A percentile compares a stretch with the other conserved stretches of the same genome.
These are phyloP conservation scores for Eucalyptus curtisii DNA, from an alignment of 345 rosid species.

Conservation along the genomic window DNA sequence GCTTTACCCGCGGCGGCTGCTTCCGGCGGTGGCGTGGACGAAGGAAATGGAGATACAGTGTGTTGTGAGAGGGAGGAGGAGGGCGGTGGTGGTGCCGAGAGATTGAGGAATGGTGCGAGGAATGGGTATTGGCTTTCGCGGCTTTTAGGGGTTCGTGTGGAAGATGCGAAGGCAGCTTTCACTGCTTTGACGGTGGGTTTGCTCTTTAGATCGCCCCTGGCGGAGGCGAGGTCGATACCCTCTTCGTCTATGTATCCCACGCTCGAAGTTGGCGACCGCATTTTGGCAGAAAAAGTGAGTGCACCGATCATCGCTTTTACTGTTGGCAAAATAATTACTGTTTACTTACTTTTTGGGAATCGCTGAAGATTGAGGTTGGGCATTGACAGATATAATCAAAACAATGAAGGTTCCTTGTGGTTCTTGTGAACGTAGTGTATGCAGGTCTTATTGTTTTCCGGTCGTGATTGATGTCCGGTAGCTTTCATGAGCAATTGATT, in stretches of 20 bases:
- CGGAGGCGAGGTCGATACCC: slow-evolving; percentile 84
- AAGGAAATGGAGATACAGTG: slow-evolving; percentile 2
- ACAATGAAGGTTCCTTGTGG: neutral
- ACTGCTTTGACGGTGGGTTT: slow-evolving; percentile 73
- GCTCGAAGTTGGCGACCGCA: slow-evolving; percentile 73
- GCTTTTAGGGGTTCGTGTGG: slow-evolving; percentile 41
- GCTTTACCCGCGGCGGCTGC: neutral
- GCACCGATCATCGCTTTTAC: neutral
- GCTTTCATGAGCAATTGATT: neutral
- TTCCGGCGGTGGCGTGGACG: slow-evolving; percentile 25
- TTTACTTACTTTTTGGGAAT: neutral
- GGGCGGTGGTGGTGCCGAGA: slow-evolving; percentile 14
- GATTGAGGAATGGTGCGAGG: slow-evolving; percentile 4
- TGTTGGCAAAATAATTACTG: neutral
- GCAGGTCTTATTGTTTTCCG: neutral
- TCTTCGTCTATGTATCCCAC: slow-evolving; percentile 83
- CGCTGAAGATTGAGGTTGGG: neutral
- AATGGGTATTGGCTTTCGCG: slow-evolving; percentile 49
- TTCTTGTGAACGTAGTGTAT: neutral
- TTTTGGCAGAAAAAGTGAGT: slow-evolving; percentile 83
- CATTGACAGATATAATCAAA: neutral
- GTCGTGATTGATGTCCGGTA: neutral
- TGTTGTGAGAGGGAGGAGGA: neutral
- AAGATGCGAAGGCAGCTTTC: slow-evolving; percentile 80
- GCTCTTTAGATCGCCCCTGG: slow-evolving; percentile 63